Evolutionary conservation across 106 monocot species (phyloP).

Genomic region (Dioscorea dumetorum): DNA sequence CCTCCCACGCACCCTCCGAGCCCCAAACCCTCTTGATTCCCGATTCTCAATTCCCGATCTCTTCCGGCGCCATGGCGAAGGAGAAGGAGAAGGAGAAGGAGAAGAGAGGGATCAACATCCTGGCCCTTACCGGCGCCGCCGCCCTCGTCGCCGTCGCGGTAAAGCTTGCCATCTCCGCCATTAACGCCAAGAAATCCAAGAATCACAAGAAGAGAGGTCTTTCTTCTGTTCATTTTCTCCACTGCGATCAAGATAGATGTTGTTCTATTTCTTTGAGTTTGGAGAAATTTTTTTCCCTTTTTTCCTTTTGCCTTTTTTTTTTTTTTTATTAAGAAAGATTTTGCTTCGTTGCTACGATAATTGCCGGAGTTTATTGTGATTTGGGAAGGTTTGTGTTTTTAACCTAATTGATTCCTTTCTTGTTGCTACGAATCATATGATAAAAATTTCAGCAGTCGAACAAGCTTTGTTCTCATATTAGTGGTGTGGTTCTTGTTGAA

Average conservation of each 20-base stretch:
- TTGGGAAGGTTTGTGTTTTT: background rate
- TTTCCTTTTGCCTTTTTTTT: background rate
- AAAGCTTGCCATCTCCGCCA: constrained; percentile 19
- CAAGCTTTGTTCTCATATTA: too few species aligned
- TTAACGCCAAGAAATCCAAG: constrained; percentile 16
- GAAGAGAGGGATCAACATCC: constrained; percentile 14
- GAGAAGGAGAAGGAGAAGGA: constrained; percentile 11
- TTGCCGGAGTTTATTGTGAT: background rate
- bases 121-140: constrained; percentile 22
- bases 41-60: background rate
- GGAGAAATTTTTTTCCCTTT: background rate
- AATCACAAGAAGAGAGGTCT: constrained; percentile 2
- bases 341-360: background rate
- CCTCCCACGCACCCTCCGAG: too few species aligned
- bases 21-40: too few species aligned
- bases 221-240: background rate
- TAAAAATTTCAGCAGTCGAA: too few species aligned
- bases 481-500: too few species aligned
- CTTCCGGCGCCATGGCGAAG: background rate
- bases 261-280: too few species aligned
- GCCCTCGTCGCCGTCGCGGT: constrained; percentile 21
- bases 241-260: background rate
- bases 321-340: background rate
- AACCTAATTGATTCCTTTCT: background rate
- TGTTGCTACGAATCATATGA: too few species aligned